Conservation (phyloP, 139 green algal genomes). For the Chlamydomonas applanata region DNA sequence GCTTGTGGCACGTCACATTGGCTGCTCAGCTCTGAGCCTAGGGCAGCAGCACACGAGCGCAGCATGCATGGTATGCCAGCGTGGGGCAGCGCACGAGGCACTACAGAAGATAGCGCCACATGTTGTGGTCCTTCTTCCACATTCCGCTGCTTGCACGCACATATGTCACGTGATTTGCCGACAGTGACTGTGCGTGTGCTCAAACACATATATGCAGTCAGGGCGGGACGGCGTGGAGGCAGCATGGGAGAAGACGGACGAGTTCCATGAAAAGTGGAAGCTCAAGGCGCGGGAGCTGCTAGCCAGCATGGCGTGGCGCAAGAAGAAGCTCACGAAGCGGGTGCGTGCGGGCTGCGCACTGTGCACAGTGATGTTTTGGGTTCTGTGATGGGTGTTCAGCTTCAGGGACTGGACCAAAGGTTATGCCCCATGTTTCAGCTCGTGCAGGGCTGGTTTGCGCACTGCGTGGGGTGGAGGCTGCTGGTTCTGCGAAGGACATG, state of each 20-base stretch:
- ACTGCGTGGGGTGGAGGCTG: background rate
- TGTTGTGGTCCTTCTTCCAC: too few relatives aligned
- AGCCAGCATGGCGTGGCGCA: slow-evolving; percentile 73
- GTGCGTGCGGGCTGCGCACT: slow-evolving; percentile 17
- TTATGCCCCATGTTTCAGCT: too few relatives aligned
- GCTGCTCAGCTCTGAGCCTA: too few relatives aligned
- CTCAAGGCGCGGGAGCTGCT: slow-evolving; percentile 79
- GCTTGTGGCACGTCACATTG: too few relatives aligned
- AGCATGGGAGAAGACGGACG: slow-evolving; percentile 71
- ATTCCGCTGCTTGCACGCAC: too few relatives aligned
- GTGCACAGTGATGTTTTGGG: too few relatives aligned
- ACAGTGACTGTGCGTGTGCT: background rate
- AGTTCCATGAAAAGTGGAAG: slow-evolving; percentile 86
- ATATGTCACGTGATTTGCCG: background rate
- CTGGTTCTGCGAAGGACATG: background rate
- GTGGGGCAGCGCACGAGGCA: too few relatives aligned
- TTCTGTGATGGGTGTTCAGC: too few relatives aligned
- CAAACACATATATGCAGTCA: slow-evolving; percentile 15
- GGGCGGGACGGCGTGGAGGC: slow-evolving; percentile 71
- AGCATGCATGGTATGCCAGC: too few relatives aligned
- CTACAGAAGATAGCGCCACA: too few relatives aligned
- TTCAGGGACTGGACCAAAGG: too few relatives aligned
- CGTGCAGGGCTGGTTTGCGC: background rate
- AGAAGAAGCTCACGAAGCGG: slow-evolving; percentile 74
- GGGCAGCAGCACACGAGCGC: too few relatives aligned